Conservation (phyloP, 306 rosid species). For the Delonix regia region DNA sequence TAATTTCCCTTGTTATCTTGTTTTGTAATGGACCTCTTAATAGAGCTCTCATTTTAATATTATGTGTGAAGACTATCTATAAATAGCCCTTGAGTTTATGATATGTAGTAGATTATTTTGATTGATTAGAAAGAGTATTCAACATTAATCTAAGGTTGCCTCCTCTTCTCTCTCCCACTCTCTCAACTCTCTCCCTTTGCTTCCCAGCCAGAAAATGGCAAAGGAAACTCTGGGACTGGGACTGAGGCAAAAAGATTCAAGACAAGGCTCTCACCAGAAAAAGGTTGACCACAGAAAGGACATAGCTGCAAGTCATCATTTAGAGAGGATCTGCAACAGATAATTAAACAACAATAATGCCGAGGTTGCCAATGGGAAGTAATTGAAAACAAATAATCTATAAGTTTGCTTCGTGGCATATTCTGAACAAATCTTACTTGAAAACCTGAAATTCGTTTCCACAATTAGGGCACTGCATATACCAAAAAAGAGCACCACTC, state of each 20-base stretch:
- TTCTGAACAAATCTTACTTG: constrained; percentile 67
- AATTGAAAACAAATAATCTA: constrained; percentile 22
- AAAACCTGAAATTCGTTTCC: constrained; percentile 93
- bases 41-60: no score
- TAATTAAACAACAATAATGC: neutral
- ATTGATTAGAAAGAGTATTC: no score
- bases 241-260: constrained; percentile 3
- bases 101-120: no score
- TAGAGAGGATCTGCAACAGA: constrained; percentile 71
- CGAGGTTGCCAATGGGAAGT: neutral
- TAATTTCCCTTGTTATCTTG: no score
- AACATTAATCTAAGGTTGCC: no score
- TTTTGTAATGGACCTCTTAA: no score
- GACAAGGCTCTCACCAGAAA: constrained; percentile 61
- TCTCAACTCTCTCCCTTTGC: no score
- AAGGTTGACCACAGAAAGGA: constrained; percentile 93
- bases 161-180: no score
- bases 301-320: constrained; percentile 82
- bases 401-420: constrained; percentile 21
- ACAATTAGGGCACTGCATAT: constrained; percentile 93
- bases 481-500: constrained; percentile 29
- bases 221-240: neutral
- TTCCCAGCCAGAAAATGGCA: constrained; percentile 3
- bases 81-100: no score
- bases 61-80: no score